Base-by-base conservation (phyloP, 2,329 filamentous ascomycete species). In the Ramichloridium luteum region DNA sequence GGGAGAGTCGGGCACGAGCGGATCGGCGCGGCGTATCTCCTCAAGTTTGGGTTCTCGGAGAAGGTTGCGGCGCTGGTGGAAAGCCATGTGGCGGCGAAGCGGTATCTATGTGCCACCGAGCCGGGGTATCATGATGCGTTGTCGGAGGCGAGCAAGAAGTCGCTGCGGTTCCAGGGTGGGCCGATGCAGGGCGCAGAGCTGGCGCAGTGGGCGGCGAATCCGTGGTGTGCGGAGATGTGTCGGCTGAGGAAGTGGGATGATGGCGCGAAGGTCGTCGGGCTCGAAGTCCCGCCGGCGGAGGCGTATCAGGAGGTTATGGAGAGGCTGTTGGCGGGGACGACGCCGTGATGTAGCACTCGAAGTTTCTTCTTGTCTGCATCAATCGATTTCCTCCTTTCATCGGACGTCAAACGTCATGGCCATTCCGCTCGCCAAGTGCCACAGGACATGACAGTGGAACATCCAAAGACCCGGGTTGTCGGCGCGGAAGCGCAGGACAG, bases 401-500 rank as follows among this genome's bases (percentile, higher is more conserved):
- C 35, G 13, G 11, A 43, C 34, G 10, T 41, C 32, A 16, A 48
- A 37, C 6, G 36, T 36, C 46, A 47, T 47, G 4, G 39, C 39
- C 44, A 39, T 39, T 8, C 35, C 37, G 13, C 28, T 38, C n/a
- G 34, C 35, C 25, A 38, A 16, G 26, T 43, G 56, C 45, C 55
- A 59, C 4, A 58, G 35, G 1, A 57, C 47, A 43, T 58, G 55
- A 22, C 56, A 59, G 35, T 60, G 57, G 27, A 60, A 48, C 25
- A 57, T 44, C 58, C 56, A 60, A 8, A 60, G 30, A 2, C 57
- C 57, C 5, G 48, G 41, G 33, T 59, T 60, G 32, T 59, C 49
- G 4, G 56, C 43, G 9, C 36, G 41, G 23, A 60, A 52, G 4
- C 56, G 44, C 9, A 60, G 28, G 1, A 59, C 47, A 2, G 53